These are phyloP conservation scores for Ceratobasidium sp. DNA, from an alignment of 1,284 basidiomycete species.

Conservation along the genomic window DNA sequence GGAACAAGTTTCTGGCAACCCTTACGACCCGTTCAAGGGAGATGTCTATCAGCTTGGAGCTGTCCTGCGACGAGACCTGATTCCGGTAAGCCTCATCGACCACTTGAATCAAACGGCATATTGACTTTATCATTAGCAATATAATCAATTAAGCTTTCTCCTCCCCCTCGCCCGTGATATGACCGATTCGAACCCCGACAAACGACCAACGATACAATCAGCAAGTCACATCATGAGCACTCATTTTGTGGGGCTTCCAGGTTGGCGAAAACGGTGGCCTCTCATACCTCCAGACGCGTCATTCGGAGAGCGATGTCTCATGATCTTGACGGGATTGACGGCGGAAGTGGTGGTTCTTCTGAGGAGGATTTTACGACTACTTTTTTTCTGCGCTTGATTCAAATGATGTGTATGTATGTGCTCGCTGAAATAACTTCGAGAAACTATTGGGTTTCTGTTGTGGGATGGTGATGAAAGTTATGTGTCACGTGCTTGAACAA, in stretches of 20 bases:
- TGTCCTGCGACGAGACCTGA: conserved; percentile 8
- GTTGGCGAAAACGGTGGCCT: conserved; percentile 11
- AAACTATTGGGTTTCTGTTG: too few relatives aligned
- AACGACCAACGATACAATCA: not conserved
- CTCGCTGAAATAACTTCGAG: too few relatives aligned
- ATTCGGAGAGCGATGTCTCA: not conserved
- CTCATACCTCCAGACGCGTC: conserved; percentile 7
- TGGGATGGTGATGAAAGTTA: too few relatives aligned
- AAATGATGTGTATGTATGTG: too few relatives aligned
- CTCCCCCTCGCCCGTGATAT: conserved; percentile 13
- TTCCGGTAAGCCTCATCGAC: conserved; percentile 6
- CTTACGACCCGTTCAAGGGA: conserved; percentile 35
- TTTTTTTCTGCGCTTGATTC: too few relatives aligned
- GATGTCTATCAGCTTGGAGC: conserved; percentile 38
- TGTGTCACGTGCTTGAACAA: too few relatives aligned
- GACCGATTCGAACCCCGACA: not conserved
- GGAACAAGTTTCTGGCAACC: conserved; percentile 5
- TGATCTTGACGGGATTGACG: not conserved
- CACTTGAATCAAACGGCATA: not conserved
- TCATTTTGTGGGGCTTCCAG: not conserved
- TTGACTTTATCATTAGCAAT: not conserved
- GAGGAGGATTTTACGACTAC: not conserved
- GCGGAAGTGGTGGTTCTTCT: not conserved
- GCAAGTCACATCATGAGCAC: conserved; percentile 1
- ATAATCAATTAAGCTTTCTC: not conserved